Percentiles rank a stretch among this genome's conserved stretches.
phyloP scores from a whole-genome alignment of 768 basidiomycete genomes.

The Suillus placidus region DNA sequence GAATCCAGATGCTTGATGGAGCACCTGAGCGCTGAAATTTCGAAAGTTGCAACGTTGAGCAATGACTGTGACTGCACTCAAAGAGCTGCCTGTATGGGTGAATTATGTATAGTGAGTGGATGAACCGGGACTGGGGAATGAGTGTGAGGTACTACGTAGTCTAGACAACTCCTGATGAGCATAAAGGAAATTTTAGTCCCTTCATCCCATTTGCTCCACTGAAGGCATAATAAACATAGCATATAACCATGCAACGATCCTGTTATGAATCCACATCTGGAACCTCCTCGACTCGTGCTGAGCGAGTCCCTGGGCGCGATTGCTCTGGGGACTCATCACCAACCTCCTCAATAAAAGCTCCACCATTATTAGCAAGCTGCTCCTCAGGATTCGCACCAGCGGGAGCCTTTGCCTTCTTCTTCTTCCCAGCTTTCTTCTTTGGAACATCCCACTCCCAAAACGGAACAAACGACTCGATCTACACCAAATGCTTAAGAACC shows the following conservation, averaged over 20 bases:
- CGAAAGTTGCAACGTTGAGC: too few species aligned
- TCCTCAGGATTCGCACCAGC: conserved; percentile 36
- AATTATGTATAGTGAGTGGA: background rate
- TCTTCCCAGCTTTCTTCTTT: conserved; percentile 69
- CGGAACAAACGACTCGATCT: conserved; percentile 98
- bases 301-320: conserved; percentile 38
- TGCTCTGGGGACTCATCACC: conserved; percentile 34
- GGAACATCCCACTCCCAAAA: conserved; percentile 95
- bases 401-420: conserved; percentile 52
- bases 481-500: conserved; percentile 1
- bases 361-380: conserved; percentile 44
- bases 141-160: background rate
- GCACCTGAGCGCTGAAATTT: too few species aligned
- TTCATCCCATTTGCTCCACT: background rate
- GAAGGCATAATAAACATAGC: background rate
- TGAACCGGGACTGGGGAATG: background rate
- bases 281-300: conserved; percentile 48
- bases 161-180: background rate
- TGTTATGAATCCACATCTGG: conserved; percentile 42
- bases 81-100: background rate
- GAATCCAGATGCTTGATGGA: background rate
- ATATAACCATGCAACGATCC: background rate
- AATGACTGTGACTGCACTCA: background rate
- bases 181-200: background rate
- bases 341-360: conserved; percentile 43